A percentile compares a stretch with the other conserved stretches of the same genome.
Conservation (phyloP, 2,329 filamentous ascomycete genomes). For the Saccharata proteae region DNA sequence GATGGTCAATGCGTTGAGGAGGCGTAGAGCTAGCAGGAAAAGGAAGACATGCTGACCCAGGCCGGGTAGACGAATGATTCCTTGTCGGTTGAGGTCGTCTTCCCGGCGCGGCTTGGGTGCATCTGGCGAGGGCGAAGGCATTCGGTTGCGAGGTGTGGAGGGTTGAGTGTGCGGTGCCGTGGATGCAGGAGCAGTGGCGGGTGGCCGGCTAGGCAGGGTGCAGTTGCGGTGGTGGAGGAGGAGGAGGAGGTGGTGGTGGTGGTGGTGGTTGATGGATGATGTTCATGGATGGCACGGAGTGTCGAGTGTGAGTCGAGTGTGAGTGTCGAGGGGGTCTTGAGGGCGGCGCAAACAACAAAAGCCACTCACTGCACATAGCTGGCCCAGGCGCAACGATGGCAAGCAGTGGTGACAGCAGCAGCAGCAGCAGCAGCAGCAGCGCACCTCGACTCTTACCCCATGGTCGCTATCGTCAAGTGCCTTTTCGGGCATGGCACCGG, state of each 20-base stretch:
- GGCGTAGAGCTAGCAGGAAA: slow-evolving; percentile 52
- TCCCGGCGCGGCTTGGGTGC: not conserved
- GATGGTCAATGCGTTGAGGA: slow-evolving; percentile 66
- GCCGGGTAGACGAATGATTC: too few relatives aligned
- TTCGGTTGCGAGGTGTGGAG: not conserved
- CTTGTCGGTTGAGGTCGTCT: not conserved
- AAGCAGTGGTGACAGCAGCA: too few relatives aligned
- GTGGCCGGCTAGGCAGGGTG: slow-evolving; percentile 3
- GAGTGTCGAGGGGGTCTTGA: slow-evolving; percentile 1
- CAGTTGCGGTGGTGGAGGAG: slow-evolving; percentile 3
- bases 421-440: too few relatives aligned
- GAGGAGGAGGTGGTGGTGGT: not conserved
- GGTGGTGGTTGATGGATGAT: too few relatives aligned
- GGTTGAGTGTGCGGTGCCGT: not conserved
- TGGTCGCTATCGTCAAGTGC: slow-evolving; percentile 9
- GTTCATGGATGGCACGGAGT: too few relatives aligned
- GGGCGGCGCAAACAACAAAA: not conserved
- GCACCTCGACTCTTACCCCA: too few relatives aligned
- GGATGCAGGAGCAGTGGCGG: not conserved
- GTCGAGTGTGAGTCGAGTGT: too few relatives aligned
- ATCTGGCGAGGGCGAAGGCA: too few relatives aligned
- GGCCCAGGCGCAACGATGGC: too few relatives aligned
- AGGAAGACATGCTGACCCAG: too few relatives aligned
- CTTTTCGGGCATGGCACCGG: slow-evolving; percentile 3
- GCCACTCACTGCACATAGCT: not conserved